Percentiles rank a stretch among this genome's conserved stretches.
Conservation (phyloP, 768 basidiomycete species). For the Macrolepiota albuminosa region DNA sequence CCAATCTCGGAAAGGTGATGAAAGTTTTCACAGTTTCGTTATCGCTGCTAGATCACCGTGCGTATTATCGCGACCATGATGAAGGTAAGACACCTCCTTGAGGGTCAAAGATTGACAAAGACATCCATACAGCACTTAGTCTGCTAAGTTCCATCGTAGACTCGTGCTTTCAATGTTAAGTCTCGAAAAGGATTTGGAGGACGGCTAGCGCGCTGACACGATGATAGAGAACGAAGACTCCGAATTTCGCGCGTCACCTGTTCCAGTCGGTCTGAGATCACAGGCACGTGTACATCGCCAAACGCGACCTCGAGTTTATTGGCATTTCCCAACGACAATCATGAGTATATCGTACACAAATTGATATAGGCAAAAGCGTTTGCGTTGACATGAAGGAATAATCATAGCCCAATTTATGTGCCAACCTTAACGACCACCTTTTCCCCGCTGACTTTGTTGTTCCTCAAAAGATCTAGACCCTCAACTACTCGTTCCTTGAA, state of each 20-base stretch:
- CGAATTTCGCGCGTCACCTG: background rate
- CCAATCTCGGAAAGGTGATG: no score
- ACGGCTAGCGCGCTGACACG: background rate
- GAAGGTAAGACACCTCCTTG: background rate
- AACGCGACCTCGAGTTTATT: no score
- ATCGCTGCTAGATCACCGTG: no score
- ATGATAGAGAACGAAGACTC: background rate
- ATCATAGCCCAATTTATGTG: background rate
- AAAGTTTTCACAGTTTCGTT: background rate
- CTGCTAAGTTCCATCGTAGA: background rate
- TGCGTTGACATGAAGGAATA: background rate
- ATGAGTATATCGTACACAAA: background rate
- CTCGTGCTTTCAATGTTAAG: background rate
- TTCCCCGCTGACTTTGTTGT: conserved; percentile 45
- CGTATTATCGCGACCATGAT: background rate
- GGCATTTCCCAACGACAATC: no score
- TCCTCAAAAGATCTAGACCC: conserved; percentile 41
- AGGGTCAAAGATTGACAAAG: background rate
- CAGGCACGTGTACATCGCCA: background rate
- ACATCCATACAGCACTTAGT: no score
- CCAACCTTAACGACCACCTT: conserved; percentile 40
- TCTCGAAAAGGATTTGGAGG: background rate
- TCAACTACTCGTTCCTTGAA: conserved; percentile 35
- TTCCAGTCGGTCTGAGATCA: background rate
- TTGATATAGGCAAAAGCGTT: background rate